Base-by-base conservation (phyloP, 495 filamentous ascomycete species). In the Aspergillus sclerotiicarbonarius region DNA sequence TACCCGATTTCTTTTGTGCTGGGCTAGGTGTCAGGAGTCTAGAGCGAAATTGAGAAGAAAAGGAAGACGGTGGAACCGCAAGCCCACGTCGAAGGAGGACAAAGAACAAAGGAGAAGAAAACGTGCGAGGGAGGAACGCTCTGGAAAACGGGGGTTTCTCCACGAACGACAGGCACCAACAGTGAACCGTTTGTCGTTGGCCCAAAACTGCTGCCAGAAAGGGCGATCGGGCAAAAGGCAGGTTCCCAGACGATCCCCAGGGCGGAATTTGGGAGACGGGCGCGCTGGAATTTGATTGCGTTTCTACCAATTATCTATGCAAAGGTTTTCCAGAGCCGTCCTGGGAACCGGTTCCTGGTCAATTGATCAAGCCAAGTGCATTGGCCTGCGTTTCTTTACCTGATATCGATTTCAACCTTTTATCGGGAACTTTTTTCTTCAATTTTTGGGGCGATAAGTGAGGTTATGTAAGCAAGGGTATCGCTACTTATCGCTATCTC, bases 151-250 rank as follows among this genome's bases (percentile, higher is more conserved):
- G 43, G 53, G 53, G 19, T 46, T 51, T 43, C 53, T 50, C 51
- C 45, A 46, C 53, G 51, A 45, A 30, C 46, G 48, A 35, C 35
- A 41, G 48, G 39, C 37, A 57, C 43, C 52, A 54, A 29, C 37
- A 25, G 50, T 29, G 32, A 47, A 56, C 54, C 9, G 54, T 60
- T 54, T 60, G 56, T 60, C 43, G 56, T 54, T 59, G 61, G 60
- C 50, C 57, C 61, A 64, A 60, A 60, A 57, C 8, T 49, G 49
- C 21, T 16, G 32, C 51, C 37, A 51, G 49, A 16, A 53, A 35
- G 51, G 31, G 44, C 16, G 45, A 33, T 50, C 47, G 20, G 46
- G 46, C 12, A 30, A 8, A 41, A 43, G 39, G 16, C 19, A n/a
- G 35, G 19, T 37, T 41, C 37, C 31, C 46, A 59, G 50, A 56